Percentiles rank a stretch among this genome's conserved stretches.
These are phyloP conservation scores for Penicillium lividum DNA, from an alignment of 495 filamentous ascomycete genomes.

Conservation along the genomic window DNA sequence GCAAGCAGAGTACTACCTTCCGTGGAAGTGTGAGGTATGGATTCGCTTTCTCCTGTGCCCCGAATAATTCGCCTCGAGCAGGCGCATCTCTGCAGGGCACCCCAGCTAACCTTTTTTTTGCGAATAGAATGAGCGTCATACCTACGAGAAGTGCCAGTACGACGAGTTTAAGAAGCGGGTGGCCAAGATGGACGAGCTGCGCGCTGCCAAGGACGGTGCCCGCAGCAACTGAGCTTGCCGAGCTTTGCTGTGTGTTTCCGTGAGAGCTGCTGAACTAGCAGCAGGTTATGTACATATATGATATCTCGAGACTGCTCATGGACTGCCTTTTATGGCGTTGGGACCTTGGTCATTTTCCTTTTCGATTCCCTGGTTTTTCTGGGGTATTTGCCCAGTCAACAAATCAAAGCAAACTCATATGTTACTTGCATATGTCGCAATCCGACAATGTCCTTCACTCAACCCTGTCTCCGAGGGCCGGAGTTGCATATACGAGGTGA, in stretches of 20 bases:
- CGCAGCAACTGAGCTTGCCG: constrained; percentile 75
- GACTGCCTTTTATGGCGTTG: constrained; percentile 40
- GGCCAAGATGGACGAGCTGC: constrained; percentile 95
- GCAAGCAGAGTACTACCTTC: constrained; percentile 86
- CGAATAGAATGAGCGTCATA: constrained; percentile 83
- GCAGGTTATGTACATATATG: constrained; percentile 50
- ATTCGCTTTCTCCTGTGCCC: neutral
- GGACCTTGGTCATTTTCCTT: constrained; percentile 21
- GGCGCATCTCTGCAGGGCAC: neutral
- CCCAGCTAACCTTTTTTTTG: constrained; percentile 6
- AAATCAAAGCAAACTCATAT: neutral
- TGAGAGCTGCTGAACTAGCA: constrained; percentile 30
- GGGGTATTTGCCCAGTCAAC: neutral
- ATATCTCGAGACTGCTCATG: constrained; percentile 45
- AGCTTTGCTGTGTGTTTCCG: constrained; percentile 16
- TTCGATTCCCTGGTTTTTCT: neutral
- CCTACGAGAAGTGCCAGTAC: constrained; percentile 99
- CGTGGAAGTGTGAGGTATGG: constrained; percentile 96
- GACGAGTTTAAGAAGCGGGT: constrained; percentile 98
- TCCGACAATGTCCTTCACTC: neutral
- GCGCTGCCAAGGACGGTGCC: constrained; percentile 79
- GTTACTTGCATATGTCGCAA: neutral
- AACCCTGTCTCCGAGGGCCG: neutral
- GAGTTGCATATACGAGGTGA: neutral
- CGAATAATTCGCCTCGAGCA: neutral